phyloP scores from a whole-genome alignment of 257 asterid genomes.

The Fraxinus americana region DNA sequence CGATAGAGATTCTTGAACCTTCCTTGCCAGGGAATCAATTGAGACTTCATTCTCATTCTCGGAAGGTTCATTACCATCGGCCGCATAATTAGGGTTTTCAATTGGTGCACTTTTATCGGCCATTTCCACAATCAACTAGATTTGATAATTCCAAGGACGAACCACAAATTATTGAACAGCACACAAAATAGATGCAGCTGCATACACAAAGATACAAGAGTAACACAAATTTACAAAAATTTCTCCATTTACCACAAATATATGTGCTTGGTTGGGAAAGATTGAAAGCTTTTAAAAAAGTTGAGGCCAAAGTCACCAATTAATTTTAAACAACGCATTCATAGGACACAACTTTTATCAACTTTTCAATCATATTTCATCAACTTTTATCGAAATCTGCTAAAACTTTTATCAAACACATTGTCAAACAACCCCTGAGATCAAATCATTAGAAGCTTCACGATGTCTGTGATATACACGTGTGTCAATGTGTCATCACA shows the following conservation, averaged over 20 bases:
- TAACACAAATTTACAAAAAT: neutral
- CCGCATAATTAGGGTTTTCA: constrained; percentile 16
- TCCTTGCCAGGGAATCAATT: constrained; percentile 25
- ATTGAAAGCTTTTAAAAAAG: no score
- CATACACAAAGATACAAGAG: neutral
- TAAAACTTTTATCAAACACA: no score
- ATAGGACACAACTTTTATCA: no score
- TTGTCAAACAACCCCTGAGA: neutral
- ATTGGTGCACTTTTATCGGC: constrained; percentile 18
- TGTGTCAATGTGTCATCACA: neutral
- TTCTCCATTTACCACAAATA: neutral
- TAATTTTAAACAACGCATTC: no score
- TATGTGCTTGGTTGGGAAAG: no score
- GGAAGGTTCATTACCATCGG: constrained; percentile 22
- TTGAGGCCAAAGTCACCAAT: no score
- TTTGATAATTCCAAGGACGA: constrained; percentile 2
- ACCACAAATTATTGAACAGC: neutral
- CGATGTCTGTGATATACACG: neutral
- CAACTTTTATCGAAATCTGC: no score
- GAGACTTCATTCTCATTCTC: constrained; percentile 28
- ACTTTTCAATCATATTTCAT: no score
- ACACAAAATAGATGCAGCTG: neutral
- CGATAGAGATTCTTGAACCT: constrained; percentile 36
- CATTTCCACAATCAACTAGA: constrained; percentile 19
- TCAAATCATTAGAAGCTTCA: neutral